Evolutionary conservation across 2,329 filamentous ascomycete species (phyloP).

Genomic region (Fusarium mexicanum): DNA sequence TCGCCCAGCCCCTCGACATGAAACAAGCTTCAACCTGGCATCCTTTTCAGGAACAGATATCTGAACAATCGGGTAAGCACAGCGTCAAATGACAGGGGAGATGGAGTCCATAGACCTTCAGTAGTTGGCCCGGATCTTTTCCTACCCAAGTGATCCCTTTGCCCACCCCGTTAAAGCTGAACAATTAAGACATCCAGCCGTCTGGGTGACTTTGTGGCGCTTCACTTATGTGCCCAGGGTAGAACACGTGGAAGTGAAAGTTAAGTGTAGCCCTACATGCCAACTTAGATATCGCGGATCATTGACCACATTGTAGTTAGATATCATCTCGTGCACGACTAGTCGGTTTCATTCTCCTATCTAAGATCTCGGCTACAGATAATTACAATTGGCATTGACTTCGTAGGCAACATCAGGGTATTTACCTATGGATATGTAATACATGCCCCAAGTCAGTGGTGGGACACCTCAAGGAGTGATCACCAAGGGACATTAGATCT

Average conservation of each 20-base stretch:
- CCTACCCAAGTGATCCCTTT: neutral
- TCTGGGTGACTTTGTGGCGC: neutral
- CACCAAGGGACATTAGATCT: neutral
- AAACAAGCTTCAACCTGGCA: constrained; percentile 9
- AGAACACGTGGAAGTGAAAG: constrained; percentile 9
- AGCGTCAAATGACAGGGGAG: neutral
- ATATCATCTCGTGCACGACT: neutral
- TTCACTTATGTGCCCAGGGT: neutral
- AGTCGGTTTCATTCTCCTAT: constrained; percentile 18
- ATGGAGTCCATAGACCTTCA: neutral
- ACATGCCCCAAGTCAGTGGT: neutral
- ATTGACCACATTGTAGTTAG: constrained; percentile 22
- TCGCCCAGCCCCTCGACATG: neutral
- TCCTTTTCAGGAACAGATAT: neutral
- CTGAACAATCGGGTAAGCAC: neutral
- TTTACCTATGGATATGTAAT: neutral
- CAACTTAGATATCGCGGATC: constrained; percentile 6
- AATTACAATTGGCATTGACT: neutral
- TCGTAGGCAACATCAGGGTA: neutral
- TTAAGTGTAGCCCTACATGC: constrained; percentile 21
- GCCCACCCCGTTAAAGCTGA: neutral
- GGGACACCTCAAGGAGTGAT: neutral
- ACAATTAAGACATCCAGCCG: neutral
- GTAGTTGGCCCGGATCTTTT: neutral
- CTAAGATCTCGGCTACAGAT: constrained; percentile 10